Evolutionary conservation across 2,329 filamentous ascomycete species (phyloP).

Genomic region (Colletotrichum euphorbiae): DNA sequence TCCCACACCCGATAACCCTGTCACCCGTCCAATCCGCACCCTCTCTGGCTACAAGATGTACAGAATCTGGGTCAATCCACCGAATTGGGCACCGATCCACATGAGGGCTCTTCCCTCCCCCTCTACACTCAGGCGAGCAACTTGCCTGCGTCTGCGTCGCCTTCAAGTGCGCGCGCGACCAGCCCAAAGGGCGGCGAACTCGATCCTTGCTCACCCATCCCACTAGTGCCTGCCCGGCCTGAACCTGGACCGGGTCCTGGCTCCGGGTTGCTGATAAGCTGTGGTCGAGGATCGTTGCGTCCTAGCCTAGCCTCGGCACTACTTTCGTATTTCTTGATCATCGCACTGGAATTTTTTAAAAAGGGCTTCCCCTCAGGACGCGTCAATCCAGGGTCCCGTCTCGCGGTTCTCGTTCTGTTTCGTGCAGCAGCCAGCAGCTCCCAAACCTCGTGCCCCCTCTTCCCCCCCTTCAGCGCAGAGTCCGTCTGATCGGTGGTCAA

Average conservation of each 20-base stretch:
- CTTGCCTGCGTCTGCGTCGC: neutral
- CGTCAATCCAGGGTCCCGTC: neutral
- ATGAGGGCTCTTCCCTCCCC: constrained; percentile 19
- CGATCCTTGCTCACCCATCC: constrained; percentile 10
- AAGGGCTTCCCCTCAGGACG: constrained; percentile 31
- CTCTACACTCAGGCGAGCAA: constrained; percentile 27
- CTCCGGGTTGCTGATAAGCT: constrained; percentile 41
- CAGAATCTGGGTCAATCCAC: constrained; percentile 38
- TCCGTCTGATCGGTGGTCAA: constrained; percentile 8
- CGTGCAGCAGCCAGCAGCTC: constrained; percentile 23
- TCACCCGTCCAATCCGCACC: constrained; percentile 26
- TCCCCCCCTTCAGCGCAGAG: constrained; percentile 22
- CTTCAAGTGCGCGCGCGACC: neutral
- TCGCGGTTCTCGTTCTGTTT: constrained; percentile 29
- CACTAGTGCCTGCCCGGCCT: constrained; percentile 3
- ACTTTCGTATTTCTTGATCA: constrained; percentile 39
- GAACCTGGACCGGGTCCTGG: constrained; percentile 3
- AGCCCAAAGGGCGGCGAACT: constrained; percentile 24
- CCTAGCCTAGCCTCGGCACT: constrained; percentile 36
- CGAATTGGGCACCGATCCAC: constrained; percentile 34
- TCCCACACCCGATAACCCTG: constrained; percentile 28
- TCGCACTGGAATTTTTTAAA: constrained; percentile 37
- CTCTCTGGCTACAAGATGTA: constrained; percentile 26
- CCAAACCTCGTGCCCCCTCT: neutral
- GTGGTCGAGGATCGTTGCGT: constrained; percentile 24